phyloP scores from a whole-genome alignment of 345 rosid species.

The Moricandia moricandioides region DNA sequence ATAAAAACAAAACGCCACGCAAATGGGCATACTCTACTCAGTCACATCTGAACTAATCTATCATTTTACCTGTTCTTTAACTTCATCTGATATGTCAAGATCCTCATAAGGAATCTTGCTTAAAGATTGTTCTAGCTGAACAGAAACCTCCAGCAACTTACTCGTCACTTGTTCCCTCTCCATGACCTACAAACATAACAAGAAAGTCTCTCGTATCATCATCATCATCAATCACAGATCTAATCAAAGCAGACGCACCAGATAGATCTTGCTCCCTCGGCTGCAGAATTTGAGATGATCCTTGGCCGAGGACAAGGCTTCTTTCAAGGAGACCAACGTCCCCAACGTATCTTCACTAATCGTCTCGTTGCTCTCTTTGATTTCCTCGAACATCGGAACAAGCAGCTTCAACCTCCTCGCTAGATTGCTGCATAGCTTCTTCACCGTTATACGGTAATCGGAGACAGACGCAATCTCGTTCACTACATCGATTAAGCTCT shows the following conservation, averaged over 20 bases:
- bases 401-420: constrained; percentile 78
- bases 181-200: constrained; percentile 55
- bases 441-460: constrained; percentile 58
- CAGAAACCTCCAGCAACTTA: constrained; percentile 63
- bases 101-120: constrained; percentile 60
- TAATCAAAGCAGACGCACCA: constrained; percentile 55
- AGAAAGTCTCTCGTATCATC: constrained; percentile 1
- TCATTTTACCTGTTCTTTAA: constrained; percentile 81
- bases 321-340: constrained; percentile 49
- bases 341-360: constrained; percentile 47
- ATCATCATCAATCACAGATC: constrained; percentile 35
- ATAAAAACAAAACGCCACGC: constrained; percentile 5
- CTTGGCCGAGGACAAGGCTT: constrained; percentile 51
- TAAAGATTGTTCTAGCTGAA: constrained; percentile 66
- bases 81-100: constrained; percentile 94
- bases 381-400: constrained; percentile 82
- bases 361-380: constrained; percentile 56
- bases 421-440: constrained; percentile 73
- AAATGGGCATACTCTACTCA: not conserved
- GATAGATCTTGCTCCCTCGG: constrained; percentile 88
- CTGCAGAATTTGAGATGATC: constrained; percentile 73
- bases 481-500: constrained; percentile 61
- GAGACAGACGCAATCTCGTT: constrained; percentile 59
- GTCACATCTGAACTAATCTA: not conserved
- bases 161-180: constrained; percentile 75